Evolutionary conservation across 164 flowering plant genomes (phyloP).

Genomic region (Buxus sempervirens): DNA sequence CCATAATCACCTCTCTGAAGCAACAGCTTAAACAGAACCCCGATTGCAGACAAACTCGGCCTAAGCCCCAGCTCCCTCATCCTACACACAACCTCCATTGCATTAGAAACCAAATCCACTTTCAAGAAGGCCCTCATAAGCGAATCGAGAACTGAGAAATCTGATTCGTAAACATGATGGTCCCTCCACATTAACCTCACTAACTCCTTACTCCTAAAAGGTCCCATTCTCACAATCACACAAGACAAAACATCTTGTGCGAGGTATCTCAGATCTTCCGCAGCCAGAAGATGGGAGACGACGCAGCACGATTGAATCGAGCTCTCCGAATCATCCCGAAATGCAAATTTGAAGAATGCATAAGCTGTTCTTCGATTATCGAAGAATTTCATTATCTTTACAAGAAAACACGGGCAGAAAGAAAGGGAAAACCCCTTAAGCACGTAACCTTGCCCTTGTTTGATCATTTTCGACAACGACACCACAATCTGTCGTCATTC

Average conservation of each 20-base stretch:
- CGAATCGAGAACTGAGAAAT: slow-evolving; percentile 62
- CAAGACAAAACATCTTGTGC: slow-evolving; percentile 71
- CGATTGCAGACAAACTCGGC: slow-evolving; percentile 58
- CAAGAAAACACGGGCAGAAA: slow-evolving; percentile 49
- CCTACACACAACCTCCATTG: slow-evolving; percentile 42
- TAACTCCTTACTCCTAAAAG: slow-evolving; percentile 35
- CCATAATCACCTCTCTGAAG: slow-evolving; percentile 61
- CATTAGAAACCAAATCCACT: slow-evolving; percentile 40
- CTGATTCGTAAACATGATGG: slow-evolving; percentile 39
- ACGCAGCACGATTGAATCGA: slow-evolving; percentile 40
- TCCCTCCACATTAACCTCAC: slow-evolving; percentile 49
- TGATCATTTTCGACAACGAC: slow-evolving; percentile 46
- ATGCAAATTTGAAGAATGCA: slow-evolving; percentile 63
- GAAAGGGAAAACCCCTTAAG: slow-evolving; percentile 30
- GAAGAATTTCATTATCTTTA: slow-evolving; percentile 45
- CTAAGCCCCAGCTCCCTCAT: slow-evolving; percentile 50
- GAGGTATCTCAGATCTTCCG: slow-evolving; percentile 30
- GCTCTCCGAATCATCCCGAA: slow-evolving; percentile 31
- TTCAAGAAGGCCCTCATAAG: slow-evolving; percentile 66
- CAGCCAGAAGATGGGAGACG: slow-evolving; percentile 50
- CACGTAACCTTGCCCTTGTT: slow-evolving; percentile 24
- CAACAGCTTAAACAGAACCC: slow-evolving; percentile 46
- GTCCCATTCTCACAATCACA: slow-evolving; percentile 46
- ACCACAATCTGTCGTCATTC: slow-evolving; percentile 46
- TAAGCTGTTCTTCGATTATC: slow-evolving; percentile 31